Percentiles rank a stretch among this genome's conserved stretches.
phyloP scores from a whole-genome alignment of 129 eudicot genomes.

The Glebionis coronaria region DNA sequence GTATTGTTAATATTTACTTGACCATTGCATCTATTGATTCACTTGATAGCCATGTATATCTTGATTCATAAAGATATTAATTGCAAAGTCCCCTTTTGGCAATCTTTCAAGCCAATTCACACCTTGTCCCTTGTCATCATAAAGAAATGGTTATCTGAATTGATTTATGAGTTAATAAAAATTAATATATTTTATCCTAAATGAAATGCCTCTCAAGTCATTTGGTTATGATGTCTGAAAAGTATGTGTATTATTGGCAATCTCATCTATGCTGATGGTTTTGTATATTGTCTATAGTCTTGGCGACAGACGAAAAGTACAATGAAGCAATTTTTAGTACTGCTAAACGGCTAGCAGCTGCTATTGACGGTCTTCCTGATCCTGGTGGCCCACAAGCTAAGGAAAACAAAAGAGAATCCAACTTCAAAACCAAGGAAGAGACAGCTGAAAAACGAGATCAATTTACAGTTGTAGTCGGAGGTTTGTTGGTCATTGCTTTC shows the following conservation, averaged over 20 bases:
- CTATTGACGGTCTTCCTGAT: conserved; percentile 95
- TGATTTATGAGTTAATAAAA: neutral
- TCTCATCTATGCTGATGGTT: neutral
- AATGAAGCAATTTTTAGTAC: conserved; percentile 81
- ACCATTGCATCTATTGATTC: too few relatives aligned
- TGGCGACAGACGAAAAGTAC: conserved; percentile 97
- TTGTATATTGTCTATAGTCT: conserved; percentile 44
- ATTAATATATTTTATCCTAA: neutral
- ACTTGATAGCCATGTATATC: too few relatives aligned
- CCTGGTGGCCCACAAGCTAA: conserved; percentile 87
- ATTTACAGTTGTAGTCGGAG: conserved; percentile 92
- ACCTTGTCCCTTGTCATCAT: neutral
- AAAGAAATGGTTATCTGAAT: neutral
- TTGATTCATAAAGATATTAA: too few relatives aligned
- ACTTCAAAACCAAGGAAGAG: conserved; percentile 95
- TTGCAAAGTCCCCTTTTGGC: neutral
- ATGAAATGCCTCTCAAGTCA: neutral
- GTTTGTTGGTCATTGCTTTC: conserved; percentile 92
- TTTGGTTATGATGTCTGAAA: neutral
- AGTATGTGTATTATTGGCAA: too few relatives aligned
- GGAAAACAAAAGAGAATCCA: conserved; percentile 92
- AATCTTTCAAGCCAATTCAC: neutral
- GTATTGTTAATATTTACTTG: too few relatives aligned
- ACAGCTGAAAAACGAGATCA: conserved; percentile 96
- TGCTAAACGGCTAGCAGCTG: conserved; percentile 82